phyloP scores from a whole-genome alignment of 805 yeast genomes.

The Wickerhamiella vanderwaltii region DNA sequence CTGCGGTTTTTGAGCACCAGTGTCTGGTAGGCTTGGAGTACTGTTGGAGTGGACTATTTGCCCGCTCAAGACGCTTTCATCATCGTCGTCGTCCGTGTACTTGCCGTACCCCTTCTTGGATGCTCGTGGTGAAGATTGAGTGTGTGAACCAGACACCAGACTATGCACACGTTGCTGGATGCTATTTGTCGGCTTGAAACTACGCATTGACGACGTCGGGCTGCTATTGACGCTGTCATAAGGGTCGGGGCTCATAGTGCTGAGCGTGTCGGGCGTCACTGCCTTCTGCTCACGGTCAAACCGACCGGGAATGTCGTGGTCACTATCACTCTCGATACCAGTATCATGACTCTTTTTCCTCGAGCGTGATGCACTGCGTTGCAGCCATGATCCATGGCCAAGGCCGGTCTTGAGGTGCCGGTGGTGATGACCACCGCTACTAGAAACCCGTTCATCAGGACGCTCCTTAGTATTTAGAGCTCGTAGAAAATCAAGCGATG shows the following conservation, averaged over 20 bases:
- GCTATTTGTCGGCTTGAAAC: slow-evolving; percentile 23
- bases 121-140: slow-evolving; percentile 42
- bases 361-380: slow-evolving; percentile 3
- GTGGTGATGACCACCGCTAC: slow-evolving; percentile 4
- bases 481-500: slow-evolving; percentile 29
- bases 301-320: not conserved
- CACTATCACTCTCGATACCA: not conserved
- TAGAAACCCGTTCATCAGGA: slow-evolving; percentile 1
- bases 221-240: not conserved
- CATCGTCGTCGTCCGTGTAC: slow-evolving; percentile 37
- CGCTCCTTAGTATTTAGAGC: slow-evolving; percentile 19
- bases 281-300: not conserved
- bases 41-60: slow-evolving; percentile 8
- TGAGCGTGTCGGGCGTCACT: slow-evolving; percentile 6
- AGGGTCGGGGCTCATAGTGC: slow-evolving; percentile 5
- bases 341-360: not conserved
- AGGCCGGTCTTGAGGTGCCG: not conserved
- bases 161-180: slow-evolving; percentile 29
- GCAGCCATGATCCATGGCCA: slow-evolving; percentile 6
- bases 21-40: slow-evolving; percentile 2
- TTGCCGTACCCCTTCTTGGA: slow-evolving; percentile 80
- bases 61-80: not conserved
- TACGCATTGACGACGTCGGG: slow-evolving; percentile 2
- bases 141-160: slow-evolving; percentile 23
- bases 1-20: not conserved